Evolutionary conservation across 306 rosid species (phyloP), one percentile per base, ranked within the genome.

Genomic region (Rosa rugosa): DNA sequence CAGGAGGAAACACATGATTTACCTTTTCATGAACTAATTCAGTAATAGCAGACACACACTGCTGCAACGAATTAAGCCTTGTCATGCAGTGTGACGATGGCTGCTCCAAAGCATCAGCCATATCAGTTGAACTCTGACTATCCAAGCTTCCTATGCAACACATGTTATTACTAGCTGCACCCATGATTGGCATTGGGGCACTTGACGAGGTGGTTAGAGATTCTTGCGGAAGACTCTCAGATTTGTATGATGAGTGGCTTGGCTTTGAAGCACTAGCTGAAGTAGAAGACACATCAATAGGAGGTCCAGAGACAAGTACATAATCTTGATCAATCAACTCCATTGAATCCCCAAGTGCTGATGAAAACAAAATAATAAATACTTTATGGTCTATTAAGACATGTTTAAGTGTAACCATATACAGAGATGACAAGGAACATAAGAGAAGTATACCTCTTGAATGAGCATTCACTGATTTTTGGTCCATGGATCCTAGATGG

Each of bases 251-350:
- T 78, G 87, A 91, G 87, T 77, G 92, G 84, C 89, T 80, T 27
- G 84, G 93, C 85, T 84, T 91, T 73, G 89, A 82, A 76, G 87
- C 81, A 85, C 84, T 79, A 75, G 89, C 88, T 3, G 90, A 91
- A 81, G 94, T 77, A 65, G 92, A 89, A 23, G 97, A 82, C 80
- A 80, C 83, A 70, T 96, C 98, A 77, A 90, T 77, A 42, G 96
- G 90, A 72, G 92, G 90, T 12, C 97, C 99, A 77, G 93, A 88
- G 69, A 96, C 99, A 63, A 96, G 87, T 81, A 96, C 98, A 87
- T 96, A 96, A 82, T 96, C 99, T 90, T 93, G 99, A 87, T 91
- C 99, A 72, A 91, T 90, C 77, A 86, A 87, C 77, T 90, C 96
- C 56, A 89, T 83, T 2, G 96, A 86, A 83, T 96, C 98, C 5